Base-by-base conservation (phyloP, 1,284 basidiomycete species). In the Anthracocystis walkeri region DNA sequence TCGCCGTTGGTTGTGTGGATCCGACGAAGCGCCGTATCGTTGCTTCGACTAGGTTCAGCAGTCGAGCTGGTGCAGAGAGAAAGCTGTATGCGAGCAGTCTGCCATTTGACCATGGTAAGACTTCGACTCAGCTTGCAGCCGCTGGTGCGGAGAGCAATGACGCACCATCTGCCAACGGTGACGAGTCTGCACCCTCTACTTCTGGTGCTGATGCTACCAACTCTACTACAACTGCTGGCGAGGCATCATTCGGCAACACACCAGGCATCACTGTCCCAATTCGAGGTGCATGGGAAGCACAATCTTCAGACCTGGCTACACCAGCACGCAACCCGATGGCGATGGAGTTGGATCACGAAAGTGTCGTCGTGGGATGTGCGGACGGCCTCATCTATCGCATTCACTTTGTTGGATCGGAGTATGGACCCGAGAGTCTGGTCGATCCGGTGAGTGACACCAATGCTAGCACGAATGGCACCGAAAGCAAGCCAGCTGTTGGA, bases 41-140 rank as follows among this genome's bases (percentile, higher is more conserved):
- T 16, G 93, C 92, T 58, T 91, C 92, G 8, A 94, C 93, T 35
- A 87, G 93, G 67, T 94, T 94, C 85, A 93, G 92, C 83, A 91
- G 91, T 18, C 87, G 93, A 54, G 87, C 89, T 5, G 93, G 93
- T 8, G 92, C 92, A 25, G 91, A 92, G 85, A 87, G 92, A 38
- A 75, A 82, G 49, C 81, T 87, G 23, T 83, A 84, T 57, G 61
- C 77, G 2, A 80, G 78, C 66, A 82, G 73, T 33, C 45, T 75
- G 40, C 60, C 79, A 2, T 66, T 75, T 27, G 75, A 75, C 14
- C 63, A 69, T 18, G 64, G 65, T n/a, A 59, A 58, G 60, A 72
- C 64, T n/a, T 66, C 64, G 42, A 62, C 49, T 21, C 69, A 66
- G 50, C 59, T 72, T n/a, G 33, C 57, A 4, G 29, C 21, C 21